phyloP scores from a whole-genome alignment of 1,139 yeast genomes.

The Geotrichum carabidarum region DNA sequence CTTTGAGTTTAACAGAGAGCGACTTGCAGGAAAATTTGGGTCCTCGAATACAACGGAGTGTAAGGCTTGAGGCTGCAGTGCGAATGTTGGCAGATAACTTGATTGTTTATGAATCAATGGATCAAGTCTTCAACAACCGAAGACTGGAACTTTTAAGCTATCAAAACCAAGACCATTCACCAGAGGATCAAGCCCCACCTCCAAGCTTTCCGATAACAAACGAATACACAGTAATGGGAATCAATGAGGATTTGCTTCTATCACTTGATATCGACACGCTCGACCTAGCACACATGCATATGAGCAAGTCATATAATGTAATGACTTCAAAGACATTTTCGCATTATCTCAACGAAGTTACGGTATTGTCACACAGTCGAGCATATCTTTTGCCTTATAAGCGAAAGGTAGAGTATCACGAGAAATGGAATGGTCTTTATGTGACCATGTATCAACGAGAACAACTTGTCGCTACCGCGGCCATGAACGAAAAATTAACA shows the following conservation, averaged over 20 bases:
- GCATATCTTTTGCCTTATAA: neutral
- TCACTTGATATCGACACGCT: constrained; percentile 10
- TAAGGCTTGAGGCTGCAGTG: constrained; percentile 29
- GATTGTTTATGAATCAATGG: constrained; percentile 29
- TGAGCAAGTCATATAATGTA: constrained; percentile 3
- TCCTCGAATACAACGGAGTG: constrained; percentile 23
- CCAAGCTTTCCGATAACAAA: neutral
- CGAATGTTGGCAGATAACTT: constrained; percentile 31
- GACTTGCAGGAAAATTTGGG: constrained; percentile 27
- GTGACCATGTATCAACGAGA: constrained; percentile 1
- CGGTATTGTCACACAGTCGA: neutral
- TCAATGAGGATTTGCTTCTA: constrained; percentile 8
- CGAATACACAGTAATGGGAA: constrained; percentile 1
- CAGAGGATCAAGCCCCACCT: no score
- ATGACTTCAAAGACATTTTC: constrained; percentile 4
- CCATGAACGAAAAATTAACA: neutral
- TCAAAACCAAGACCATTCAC: neutral
- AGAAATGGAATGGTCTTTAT: neutral
- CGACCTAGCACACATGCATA: constrained; percentile 10
- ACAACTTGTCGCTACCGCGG: neutral
- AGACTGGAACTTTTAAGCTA: constrained; percentile 13
- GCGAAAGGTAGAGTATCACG: neutral
- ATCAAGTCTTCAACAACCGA: constrained; percentile 16
- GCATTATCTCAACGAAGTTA: neutral
- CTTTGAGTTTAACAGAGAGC: constrained; percentile 10